phyloP scores from a whole-genome alignment of 1,284 basidiomycete species.

The Ustilago shanxiensis region DNA sequence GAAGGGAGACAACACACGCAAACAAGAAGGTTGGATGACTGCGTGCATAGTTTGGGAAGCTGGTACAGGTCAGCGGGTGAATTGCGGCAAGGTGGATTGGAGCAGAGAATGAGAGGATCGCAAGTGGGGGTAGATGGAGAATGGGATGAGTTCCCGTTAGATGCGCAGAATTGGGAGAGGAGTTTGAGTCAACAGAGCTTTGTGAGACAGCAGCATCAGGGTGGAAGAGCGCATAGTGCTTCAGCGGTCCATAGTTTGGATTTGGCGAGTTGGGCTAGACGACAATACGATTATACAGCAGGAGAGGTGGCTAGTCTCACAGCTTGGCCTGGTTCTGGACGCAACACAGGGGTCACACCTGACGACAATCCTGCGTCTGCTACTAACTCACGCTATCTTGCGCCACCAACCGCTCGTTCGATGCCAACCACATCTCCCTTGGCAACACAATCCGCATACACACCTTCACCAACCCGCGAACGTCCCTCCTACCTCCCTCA shows the following conservation, averaged over 20 bases:
- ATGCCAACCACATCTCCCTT: slow-evolving; percentile 27
- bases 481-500: slow-evolving; percentile 16
- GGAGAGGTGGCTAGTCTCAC: slow-evolving; percentile 1
- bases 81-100: background rate
- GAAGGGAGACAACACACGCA: slow-evolving; percentile 26
- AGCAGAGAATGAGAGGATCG: slow-evolving; percentile 21
- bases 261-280: slow-evolving; percentile 24
- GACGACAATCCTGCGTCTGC: slow-evolving; percentile 7
- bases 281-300: slow-evolving; percentile 14
- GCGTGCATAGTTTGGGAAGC: slow-evolving; percentile 43
- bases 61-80: slow-evolving; percentile 51
- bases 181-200: slow-evolving; percentile 35
- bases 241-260: slow-evolving; percentile 19
- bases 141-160: slow-evolving; percentile 55
- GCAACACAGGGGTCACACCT: background rate
- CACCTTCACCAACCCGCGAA: slow-evolving; percentile 25
- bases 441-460: background rate
- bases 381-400: slow-evolving; percentile 16
- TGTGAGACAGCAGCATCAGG: background rate
- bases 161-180: slow-evolving; percentile 48
- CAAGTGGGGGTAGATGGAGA: slow-evolving; percentile 47
- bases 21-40: slow-evolving; percentile 34
- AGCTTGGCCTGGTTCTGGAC: background rate
- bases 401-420: slow-evolving; percentile 32
- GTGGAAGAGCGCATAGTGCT: slow-evolving; percentile 25